Conservation (phyloP, 2,329 filamentous ascomycete genomes). For the Basipetospora chlamydospora region DNA sequence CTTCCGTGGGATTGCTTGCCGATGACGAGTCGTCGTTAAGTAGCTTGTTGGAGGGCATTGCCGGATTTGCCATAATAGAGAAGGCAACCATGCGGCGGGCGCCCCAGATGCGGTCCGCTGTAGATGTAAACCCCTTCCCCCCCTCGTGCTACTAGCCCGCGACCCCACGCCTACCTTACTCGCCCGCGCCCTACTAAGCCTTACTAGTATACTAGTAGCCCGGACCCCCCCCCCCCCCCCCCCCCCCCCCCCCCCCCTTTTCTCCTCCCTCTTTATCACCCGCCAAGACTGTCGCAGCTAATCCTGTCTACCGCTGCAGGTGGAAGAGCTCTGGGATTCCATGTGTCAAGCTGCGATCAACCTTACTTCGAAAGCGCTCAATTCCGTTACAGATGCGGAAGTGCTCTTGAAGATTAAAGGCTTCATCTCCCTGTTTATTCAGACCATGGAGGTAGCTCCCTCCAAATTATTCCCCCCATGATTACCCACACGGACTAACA, state of each 20-base stretch:
- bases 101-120: slow-evolving; percentile 64
- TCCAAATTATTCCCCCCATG: too few species aligned
- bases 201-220: too few species aligned
- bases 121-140: slow-evolving; percentile 48
- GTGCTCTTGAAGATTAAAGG: slow-evolving; percentile 89
- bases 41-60: slow-evolving; percentile 81
- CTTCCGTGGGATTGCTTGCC: slow-evolving; percentile 58
- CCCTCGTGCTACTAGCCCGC: neutral
- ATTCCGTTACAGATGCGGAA: slow-evolving; percentile 74
- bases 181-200: too few species aligned
- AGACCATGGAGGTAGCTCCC: slow-evolving; percentile 80
- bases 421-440: slow-evolving; percentile 82
- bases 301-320: slow-evolving; percentile 36
- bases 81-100: slow-evolving; percentile 81
- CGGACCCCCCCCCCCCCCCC: too few species aligned
- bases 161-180: neutral
- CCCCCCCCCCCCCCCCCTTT: neutral
- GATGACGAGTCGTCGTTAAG: slow-evolving; percentile 81
- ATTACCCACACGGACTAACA: neutral
- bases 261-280: neutral
- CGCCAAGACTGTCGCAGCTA: too few species aligned
- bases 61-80: slow-evolving; percentile 93
- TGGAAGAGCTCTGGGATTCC: slow-evolving; percentile 97
- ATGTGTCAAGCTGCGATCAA: slow-evolving; percentile 83
- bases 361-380: slow-evolving; percentile 66